phyloP scores from a whole-genome alignment of 257 asterid species.

The Striga asiatica region DNA sequence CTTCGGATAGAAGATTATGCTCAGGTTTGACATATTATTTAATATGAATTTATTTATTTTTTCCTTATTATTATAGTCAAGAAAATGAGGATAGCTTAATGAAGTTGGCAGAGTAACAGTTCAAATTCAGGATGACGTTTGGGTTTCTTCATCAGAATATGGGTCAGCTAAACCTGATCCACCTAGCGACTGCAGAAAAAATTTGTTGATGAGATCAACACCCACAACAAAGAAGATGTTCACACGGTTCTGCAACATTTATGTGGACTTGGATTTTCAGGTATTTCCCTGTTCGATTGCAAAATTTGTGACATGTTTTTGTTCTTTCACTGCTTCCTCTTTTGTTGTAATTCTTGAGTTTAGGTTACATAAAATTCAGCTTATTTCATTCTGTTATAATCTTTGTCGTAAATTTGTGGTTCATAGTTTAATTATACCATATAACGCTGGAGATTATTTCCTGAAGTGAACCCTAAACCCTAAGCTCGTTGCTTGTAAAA shows the following conservation, averaged over 20 bases:
- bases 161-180: slow-evolving; percentile 84
- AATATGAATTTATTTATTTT: not conserved
- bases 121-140: slow-evolving; percentile 55
- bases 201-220: slow-evolving; percentile 69
- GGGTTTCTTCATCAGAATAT: slow-evolving; percentile 62
- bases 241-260: slow-evolving; percentile 72
- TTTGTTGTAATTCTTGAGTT: too few relatives aligned
- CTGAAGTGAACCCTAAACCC: too few relatives aligned
- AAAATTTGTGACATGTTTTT: not conserved
- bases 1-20: slow-evolving; percentile 82
- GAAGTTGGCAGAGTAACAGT: slow-evolving; percentile 10
- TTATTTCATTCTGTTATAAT: not conserved
- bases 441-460: not conserved
- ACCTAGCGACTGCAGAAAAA: slow-evolving; percentile 64
- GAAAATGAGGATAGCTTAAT: slow-evolving; percentile 6
- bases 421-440: too few relatives aligned
- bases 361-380: too few relatives aligned
- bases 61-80: not conserved
- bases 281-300: slow-evolving; percentile 24
- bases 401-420: too few relatives aligned
- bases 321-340: too few relatives aligned
- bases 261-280: slow-evolving; percentile 69
- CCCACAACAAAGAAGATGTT: slow-evolving; percentile 60
- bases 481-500: too few relatives aligned
- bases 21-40: slow-evolving; percentile 51